Conservation (phyloP, 2,329 filamentous ascomycete species). For the Phoma sp. region DNA sequence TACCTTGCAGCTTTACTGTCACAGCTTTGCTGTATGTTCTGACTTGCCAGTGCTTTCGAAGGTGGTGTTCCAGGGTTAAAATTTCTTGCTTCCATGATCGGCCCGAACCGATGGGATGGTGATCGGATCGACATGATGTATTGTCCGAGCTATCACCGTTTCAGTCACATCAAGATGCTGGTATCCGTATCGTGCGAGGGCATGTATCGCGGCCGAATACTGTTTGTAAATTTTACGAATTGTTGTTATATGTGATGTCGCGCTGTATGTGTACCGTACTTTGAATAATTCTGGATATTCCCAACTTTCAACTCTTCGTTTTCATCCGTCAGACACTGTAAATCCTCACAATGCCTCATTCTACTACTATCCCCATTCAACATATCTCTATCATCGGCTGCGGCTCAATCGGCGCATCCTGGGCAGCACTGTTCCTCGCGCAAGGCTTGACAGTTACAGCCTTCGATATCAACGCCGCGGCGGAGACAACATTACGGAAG, state of each 20-base stretch:
- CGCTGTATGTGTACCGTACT: too few species aligned
- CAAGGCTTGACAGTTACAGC: constrained; percentile 51
- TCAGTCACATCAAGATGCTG: not conserved
- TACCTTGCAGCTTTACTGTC: not conserved
- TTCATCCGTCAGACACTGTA: too few species aligned
- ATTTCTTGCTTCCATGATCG: constrained; percentile 10
- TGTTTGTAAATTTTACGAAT: not conserved
- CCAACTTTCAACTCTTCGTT: not conserved
- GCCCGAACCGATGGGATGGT: constrained; percentile 9
- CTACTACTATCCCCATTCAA: constrained; percentile 3
- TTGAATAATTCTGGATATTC: too few species aligned
- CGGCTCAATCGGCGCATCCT: constrained; percentile 52
- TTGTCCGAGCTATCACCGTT: constrained; percentile 17
- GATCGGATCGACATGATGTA: constrained; percentile 18
- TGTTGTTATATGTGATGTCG: not conserved
- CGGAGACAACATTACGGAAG: constrained; percentile 22
- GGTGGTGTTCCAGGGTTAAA: not conserved
- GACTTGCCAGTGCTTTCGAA: not conserved
- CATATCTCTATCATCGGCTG: constrained; percentile 47
- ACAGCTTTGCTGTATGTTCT: not conserved
- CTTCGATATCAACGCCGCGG: constrained; percentile 52
- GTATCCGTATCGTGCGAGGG: constrained; percentile 1
- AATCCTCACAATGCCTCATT: constrained; percentile 8
- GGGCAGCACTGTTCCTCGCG: constrained; percentile 52
- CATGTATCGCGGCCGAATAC: not conserved